Percentiles rank a stretch among this genome's conserved stretches.
Evolutionary conservation across 2,329 filamentous ascomycete species (phyloP).

Genomic region (Neurospora crassa): DNA sequence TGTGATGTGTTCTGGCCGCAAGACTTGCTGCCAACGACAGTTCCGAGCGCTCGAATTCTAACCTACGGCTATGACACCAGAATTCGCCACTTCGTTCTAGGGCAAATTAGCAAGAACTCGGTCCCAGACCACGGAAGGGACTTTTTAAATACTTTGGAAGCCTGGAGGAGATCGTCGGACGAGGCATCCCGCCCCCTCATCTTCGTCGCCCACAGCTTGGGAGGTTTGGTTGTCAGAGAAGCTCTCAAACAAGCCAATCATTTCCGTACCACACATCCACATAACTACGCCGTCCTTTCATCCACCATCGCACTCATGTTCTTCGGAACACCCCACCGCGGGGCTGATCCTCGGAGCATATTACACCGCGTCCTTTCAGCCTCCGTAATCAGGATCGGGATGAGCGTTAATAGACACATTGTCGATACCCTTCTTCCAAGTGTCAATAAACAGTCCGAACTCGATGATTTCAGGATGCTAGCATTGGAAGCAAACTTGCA

Average conservation of each 20-base stretch:
- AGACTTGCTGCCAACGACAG: constrained; percentile 15
- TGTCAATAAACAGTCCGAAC: constrained; percentile 20
- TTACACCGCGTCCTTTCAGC: constrained; percentile 15
- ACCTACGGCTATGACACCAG: constrained; percentile 23
- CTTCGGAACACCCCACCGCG: constrained; percentile 24
- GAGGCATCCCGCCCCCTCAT: constrained; percentile 19
- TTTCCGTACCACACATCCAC: neutral
- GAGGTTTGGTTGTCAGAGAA: constrained; percentile 18
- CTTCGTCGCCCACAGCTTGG: constrained; percentile 20
- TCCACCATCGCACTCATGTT: constrained; percentile 22
- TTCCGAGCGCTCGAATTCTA: constrained; percentile 17
- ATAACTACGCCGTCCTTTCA: constrained; percentile 10
- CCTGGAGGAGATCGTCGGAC: constrained; percentile 12
- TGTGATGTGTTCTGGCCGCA: constrained; percentile 16
- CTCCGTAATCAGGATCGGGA: constrained; percentile 12
- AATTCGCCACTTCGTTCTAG: constrained; percentile 16
- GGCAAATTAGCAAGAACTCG: constrained; percentile 18
- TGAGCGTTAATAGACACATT: constrained; percentile 23
- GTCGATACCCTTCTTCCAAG: constrained; percentile 23
- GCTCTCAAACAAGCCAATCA: constrained; percentile 7
- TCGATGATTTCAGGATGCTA: constrained; percentile 22
- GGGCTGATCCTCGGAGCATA: constrained; percentile 17
- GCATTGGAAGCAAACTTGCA: constrained; percentile 20
- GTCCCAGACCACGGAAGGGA: constrained; percentile 25
- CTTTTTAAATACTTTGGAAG: constrained; percentile 24